Percentiles rank a stretch among this genome's conserved stretches.
These are phyloP conservation scores for Suillus variegatus DNA, from an alignment of 768 basidiomycete genomes.

Conservation along the genomic window DNA sequence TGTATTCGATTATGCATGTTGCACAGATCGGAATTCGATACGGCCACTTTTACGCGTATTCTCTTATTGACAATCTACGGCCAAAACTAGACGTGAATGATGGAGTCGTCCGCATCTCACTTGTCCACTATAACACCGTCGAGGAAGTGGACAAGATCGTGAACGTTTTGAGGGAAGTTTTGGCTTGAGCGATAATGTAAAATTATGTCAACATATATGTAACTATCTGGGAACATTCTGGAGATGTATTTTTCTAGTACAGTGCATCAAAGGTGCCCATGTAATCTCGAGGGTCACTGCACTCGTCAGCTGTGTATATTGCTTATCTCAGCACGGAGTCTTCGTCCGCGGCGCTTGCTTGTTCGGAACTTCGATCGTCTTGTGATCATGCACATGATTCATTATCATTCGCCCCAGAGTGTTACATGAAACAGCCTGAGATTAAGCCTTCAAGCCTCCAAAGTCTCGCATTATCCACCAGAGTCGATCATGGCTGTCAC, in stretches of 20 bases:
- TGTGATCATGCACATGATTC: conserved; percentile 2
- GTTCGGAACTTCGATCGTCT: background rate
- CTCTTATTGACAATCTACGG: conserved; percentile 49
- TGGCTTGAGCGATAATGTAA: conserved; percentile 25
- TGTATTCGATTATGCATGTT: conserved; percentile 3
- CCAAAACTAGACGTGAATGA: conserved; percentile 63
- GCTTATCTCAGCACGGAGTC: conserved; percentile 6
- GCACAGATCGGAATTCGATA: conserved; percentile 73
- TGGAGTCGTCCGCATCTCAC: conserved; percentile 71
- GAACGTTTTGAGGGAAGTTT: conserved; percentile 50
- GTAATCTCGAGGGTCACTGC: background rate
- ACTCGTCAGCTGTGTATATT: background rate
- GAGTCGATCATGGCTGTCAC: conserved; percentile 7
- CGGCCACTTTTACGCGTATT: conserved; percentile 80
- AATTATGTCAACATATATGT: background rate
- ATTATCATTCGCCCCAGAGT: background rate
- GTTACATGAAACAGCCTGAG: background rate
- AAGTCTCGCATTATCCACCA: conserved; percentile 15
- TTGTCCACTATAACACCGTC: conserved; percentile 81
- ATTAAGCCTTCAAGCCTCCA: conserved; percentile 1
- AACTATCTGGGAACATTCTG: background rate
- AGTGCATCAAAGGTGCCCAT: background rate
- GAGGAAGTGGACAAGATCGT: conserved; percentile 68
- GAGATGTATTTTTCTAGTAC: background rate
- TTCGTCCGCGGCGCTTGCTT: background rate